Base-by-base conservation (phyloP, 106 monocot genomes). In the Dioscorea zingiberensis region DNA sequence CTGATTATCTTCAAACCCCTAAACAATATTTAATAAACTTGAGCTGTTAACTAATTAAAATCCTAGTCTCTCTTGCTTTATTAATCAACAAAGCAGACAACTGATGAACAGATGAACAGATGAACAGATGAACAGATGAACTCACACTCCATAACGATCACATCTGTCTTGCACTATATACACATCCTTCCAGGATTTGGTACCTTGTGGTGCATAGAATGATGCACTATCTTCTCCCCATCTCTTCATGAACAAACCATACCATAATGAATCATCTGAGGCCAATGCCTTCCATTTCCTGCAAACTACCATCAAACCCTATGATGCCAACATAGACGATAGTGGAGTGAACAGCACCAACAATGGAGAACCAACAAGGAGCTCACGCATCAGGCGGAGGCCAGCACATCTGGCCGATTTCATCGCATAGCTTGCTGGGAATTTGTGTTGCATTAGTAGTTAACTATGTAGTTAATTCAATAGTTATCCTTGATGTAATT, bases 71-170 rank as follows among this genome's bases (percentile, higher is more conserved):
- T n/a, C n/a, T n/a, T n/a, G n/a, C n/a, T n/a, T n/a, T n/a, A n/a
- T n/a, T n/a, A n/a, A 47, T 8, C 8, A 51, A 4, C 1, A 51
- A 51, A 38, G 19, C 44, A 45, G 21, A 63, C 3, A 29, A 38
- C 4, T 38, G 38, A 38, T 38, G 55, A 25, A n/a, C n/a, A n/a
- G n/a, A n/a, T n/a, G n/a, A n/a, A n/a, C n/a, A n/a, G 12, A 32
- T 29, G 56, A 54, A 30, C 24, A 59, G 26, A 10, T 27, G 30
- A 13, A 15, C 25, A 6, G 5, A n/a, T 16, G 0, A 7, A 76
- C 74, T 86, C 66, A 86, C 86, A 78, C 47, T 56, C 86, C 86
- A 57, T 78, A 78, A 26, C 75, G 78, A 69, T 86, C 82, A 45
- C 86, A 86, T 62, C 86, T 71, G 27, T 78, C 61, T 67, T 86